Base-by-base conservation (phyloP, 805 yeast genomes). In the Candida boleticola region DNA sequence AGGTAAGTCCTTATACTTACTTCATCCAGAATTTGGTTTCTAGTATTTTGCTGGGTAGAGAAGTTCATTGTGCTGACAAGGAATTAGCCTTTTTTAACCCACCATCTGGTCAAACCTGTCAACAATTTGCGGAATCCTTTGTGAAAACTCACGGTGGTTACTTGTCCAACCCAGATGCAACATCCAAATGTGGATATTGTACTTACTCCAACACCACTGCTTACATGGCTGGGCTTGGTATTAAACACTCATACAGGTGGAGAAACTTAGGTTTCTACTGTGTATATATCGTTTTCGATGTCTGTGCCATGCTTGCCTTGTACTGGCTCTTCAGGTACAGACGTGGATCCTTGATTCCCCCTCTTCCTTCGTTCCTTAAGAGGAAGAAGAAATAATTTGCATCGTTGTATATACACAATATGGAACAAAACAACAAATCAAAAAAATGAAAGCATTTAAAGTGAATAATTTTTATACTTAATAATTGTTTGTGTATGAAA, bases 1-100 rank as follows among this genome's bases (percentile, higher is more conserved):
- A 84, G 50, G 73, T 71, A 17, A 82, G 87, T 20, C 95, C 85
- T 7, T 75, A 76, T 62, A 84, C 92, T 1, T 87, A 87, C 56
- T 77, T 83, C 58, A 67, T 86, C 44, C 80, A 78, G 48, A 70
- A 78, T 40, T 67, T 83, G 46, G 66, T 81, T 34, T 34, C 69
- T 65, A 20, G 63, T 57, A 23, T 69, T 74, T 40, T 64, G 74
- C 50, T 82, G 49, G 74, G 71, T 29, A 68, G 76, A 47, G 56
- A 61, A 29, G 82, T 85, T 10, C 53, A 44, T 11, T 66, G 73
- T 51, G 20, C 53, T n/a, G 21, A 44, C 16, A 38, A 50, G 22
- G 72, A 67, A 43, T 51, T 59, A 34, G 53, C 65, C 13, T 25
- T 34, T 9, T 54, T 67, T 43, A 44, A 52, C 26, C 71, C 72